Conservation (phyloP, 2,329 filamentous ascomycete species). For the Arthrobotrys pseudoclavata region DNA sequence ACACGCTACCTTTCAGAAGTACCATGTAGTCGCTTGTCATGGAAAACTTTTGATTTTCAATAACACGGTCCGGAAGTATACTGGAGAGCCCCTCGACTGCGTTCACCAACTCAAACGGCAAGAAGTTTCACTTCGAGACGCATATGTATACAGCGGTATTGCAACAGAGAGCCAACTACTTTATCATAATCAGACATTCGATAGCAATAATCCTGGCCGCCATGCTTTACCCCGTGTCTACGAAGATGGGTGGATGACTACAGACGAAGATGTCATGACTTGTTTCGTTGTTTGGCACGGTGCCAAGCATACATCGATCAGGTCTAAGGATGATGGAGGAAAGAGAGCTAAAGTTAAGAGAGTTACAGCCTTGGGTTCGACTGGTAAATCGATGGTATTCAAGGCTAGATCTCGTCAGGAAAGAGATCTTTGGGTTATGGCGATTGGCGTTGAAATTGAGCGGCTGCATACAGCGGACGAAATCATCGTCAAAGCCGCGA, state of each 20-base stretch:
- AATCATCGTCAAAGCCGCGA: conserved; percentile 57
- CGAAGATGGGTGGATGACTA: conserved; percentile 74
- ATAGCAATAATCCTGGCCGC: conserved; percentile 74
- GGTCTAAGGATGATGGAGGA: conserved; percentile 66
- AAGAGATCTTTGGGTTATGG: conserved; percentile 77
- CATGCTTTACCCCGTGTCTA: conserved; percentile 74
- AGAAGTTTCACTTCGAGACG: conserved; percentile 67
- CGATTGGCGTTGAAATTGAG: conserved; percentile 77
- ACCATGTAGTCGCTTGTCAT: conserved; percentile 73
- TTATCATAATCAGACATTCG: conserved; percentile 76
- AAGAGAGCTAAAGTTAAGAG: conserved; percentile 70
- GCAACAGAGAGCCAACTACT: conserved; percentile 74
- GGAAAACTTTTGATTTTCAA: conserved; percentile 76
- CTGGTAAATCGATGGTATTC: conserved; percentile 76
- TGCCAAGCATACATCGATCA: conserved; percentile 72
- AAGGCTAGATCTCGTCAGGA: conserved; percentile 76
- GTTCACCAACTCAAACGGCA: conserved; percentile 75
- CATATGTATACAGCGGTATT: conserved; percentile 69
- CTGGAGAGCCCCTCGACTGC: conserved; percentile 72
- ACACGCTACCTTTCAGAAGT: conserved; percentile 74
- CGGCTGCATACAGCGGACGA: conserved; percentile 68
- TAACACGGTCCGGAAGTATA: conserved; percentile 71
- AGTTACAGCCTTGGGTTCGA: conserved; percentile 74
- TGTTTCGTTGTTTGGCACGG: conserved; percentile 78
- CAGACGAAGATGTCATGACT: conserved; percentile 76